phyloP scores from a whole-genome alignment of 2,329 filamentous ascomycete species.

The Exophiala aquamarina region DNA sequence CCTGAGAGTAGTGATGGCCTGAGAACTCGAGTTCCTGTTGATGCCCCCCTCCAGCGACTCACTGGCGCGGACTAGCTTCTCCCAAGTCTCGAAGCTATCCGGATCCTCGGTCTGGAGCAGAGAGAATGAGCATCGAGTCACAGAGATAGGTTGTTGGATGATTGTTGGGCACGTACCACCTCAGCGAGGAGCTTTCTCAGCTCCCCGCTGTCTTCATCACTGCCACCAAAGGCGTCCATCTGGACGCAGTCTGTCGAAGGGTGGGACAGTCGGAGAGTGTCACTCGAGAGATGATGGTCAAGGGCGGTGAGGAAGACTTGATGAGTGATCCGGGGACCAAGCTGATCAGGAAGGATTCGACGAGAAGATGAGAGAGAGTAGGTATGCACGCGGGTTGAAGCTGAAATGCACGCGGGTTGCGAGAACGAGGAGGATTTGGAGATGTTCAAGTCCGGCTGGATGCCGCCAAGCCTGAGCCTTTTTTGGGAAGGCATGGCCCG shows the following conservation, averaged over 20 bases:
- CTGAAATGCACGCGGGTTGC: neutral
- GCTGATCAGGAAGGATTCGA: no score
- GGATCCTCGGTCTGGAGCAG: constrained; percentile 61
- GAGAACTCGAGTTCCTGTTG: constrained; percentile 93
- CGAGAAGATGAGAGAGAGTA: no score
- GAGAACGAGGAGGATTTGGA: neutral
- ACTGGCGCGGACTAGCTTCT: constrained; percentile 80
- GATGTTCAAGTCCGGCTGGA: constrained; percentile 3
- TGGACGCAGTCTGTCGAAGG: constrained; percentile 18
- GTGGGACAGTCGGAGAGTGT: neutral
- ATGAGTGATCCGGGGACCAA: neutral
- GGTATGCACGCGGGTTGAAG: no score
- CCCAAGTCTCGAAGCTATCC: constrained; percentile 94
- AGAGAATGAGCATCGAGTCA: neutral
- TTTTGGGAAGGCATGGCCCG: no score
- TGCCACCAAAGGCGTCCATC: constrained; percentile 64
- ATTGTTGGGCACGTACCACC: constrained; percentile 60
- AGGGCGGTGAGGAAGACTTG: neutral
- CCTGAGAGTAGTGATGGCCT: constrained; percentile 83
- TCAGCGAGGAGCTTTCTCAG: constrained; percentile 75
- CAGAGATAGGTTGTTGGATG: neutral
- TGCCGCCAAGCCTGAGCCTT: constrained; percentile 11
- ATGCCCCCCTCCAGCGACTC: constrained; percentile 88
- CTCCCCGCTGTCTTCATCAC: constrained; percentile 79
- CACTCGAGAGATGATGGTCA: neutral